phyloP scores from a whole-genome alignment of 192 early-diverging fungal species.

The Thoreauomyces humboldtii region DNA sequence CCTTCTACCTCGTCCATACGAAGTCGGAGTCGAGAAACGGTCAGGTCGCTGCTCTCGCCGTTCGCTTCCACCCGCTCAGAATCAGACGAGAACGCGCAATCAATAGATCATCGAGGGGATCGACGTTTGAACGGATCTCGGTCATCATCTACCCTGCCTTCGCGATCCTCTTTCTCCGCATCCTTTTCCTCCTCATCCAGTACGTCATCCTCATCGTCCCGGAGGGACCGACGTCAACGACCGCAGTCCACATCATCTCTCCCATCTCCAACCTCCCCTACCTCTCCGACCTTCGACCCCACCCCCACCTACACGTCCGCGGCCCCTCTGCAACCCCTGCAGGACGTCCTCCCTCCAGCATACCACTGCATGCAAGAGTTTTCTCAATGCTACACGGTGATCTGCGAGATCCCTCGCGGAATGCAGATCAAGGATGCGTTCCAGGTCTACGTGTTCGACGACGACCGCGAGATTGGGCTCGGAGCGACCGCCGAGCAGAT shows the following conservation, averaged over 20 bases:
- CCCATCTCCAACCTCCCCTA: neutral
- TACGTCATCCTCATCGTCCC: too few species aligned
- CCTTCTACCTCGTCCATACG: too few species aligned
- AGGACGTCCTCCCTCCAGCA: conserved; percentile 17
- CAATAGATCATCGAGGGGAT: too few species aligned
- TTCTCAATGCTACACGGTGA: neutral
- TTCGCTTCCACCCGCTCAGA: too few species aligned
- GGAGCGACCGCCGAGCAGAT: conserved; percentile 20
- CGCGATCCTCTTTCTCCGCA: too few species aligned
- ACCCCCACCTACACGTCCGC: conserved; percentile 17
- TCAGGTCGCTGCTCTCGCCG: too few species aligned
- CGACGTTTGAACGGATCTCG: too few species aligned
- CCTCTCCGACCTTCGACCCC: conserved; percentile 9
- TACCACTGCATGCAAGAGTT: conserved; percentile 18
- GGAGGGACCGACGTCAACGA: too few species aligned
- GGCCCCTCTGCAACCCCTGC: neutral
- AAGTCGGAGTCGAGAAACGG: too few species aligned
- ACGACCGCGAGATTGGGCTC: conserved; percentile 18
- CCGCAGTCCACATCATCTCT: neutral
- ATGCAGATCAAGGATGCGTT: conserved; percentile 1
- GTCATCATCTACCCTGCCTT: too few species aligned
- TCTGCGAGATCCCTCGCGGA: conserved; percentile 1
- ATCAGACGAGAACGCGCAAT: too few species aligned
- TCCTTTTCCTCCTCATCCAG: too few species aligned
- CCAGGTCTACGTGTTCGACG: conserved; percentile 30